Conservation (phyloP, 2,329 filamentous ascomycete genomes). For the Hypomyces perniciosus region DNA sequence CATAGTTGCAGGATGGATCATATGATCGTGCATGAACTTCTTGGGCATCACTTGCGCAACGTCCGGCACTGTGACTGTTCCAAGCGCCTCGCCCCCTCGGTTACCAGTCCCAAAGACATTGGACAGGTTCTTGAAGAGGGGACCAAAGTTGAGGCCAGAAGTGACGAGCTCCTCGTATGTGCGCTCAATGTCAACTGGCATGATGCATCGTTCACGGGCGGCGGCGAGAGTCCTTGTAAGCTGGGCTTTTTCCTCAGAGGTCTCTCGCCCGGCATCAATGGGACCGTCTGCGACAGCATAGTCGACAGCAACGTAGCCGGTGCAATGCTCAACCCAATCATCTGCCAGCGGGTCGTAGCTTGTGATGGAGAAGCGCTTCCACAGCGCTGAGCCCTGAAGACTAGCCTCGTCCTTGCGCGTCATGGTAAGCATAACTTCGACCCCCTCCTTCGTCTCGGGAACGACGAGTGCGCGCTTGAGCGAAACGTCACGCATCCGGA, state of each 20-base stretch:
- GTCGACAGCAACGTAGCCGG: constrained; percentile 9
- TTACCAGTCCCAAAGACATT: not conserved
- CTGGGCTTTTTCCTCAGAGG: not conserved
- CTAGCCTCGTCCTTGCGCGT: constrained; percentile 10
- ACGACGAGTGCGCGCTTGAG: constrained; percentile 14
- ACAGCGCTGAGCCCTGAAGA: constrained; percentile 8
- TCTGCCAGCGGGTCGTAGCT: constrained; percentile 9
- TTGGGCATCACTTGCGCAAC: constrained; percentile 12
- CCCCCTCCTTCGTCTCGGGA: constrained; percentile 14
- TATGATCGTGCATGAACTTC: constrained; percentile 9
- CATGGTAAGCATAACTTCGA: constrained; percentile 13
- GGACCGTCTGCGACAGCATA: constrained; percentile 2
- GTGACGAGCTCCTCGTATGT: constrained; percentile 11
- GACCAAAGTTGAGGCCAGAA: constrained; percentile 10
- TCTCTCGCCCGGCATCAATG: constrained; percentile 6
- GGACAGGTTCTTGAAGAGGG: constrained; percentile 10
- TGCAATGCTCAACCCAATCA: constrained; percentile 14
- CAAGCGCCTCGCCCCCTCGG: constrained; percentile 1
- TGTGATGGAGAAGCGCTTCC: constrained; percentile 9
- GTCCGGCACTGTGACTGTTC: constrained; percentile 7
- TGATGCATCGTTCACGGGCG: not conserved
- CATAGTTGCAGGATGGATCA: constrained; percentile 15
- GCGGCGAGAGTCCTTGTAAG: not conserved
- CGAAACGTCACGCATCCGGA: constrained; percentile 10
- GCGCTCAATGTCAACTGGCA: constrained; percentile 1